phyloP scores from a whole-genome alignment of 164 flowering plant species.

The Vitis labrusca region DNA sequence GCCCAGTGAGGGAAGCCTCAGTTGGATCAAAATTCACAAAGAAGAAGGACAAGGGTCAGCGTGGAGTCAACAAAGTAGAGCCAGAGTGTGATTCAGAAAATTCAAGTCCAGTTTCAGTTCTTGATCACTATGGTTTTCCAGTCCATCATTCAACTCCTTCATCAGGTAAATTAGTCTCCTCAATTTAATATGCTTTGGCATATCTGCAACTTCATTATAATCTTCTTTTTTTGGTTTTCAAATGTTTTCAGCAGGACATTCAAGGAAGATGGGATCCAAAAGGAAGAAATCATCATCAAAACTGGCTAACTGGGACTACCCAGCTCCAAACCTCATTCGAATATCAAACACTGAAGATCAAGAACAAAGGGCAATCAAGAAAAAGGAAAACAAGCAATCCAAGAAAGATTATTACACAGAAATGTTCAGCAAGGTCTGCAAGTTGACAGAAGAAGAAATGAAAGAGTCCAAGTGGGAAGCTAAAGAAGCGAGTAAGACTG shows the following conservation, averaged over 20 bases:
- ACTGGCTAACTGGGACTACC: neutral
- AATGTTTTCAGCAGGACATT: neutral
- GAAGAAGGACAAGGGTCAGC: slow-evolving; percentile 11
- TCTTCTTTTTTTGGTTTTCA: neutral
- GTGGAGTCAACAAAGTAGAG: neutral
- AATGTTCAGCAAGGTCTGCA: slow-evolving; percentile 13
- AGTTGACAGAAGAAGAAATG: slow-evolving; percentile 22
- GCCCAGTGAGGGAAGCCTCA: slow-evolving; percentile 7
- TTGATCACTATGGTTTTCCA: slow-evolving; percentile 1
- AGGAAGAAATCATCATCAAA: slow-evolving; percentile 2
- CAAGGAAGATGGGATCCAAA: neutral
- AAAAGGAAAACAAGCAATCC: neutral
- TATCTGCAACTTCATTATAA: too few species aligned
- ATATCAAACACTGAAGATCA: neutral
- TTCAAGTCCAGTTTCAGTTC: slow-evolving; percentile 27
- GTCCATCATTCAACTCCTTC: neutral
- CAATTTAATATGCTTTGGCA: neutral
- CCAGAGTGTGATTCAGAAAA: neutral
- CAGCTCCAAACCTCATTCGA: neutral
- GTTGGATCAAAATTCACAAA: slow-evolving; percentile 7
- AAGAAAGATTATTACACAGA: slow-evolving; percentile 7
- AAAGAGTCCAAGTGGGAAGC: slow-evolving; percentile 11
- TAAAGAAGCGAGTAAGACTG: slow-evolving; percentile 1
- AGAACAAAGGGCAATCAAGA: slow-evolving; percentile 2
- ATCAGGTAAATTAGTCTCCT: slow-evolving; percentile 12